These are phyloP conservation scores for Pseudodiploospora longispora DNA, from an alignment of 2,329 filamentous ascomycete species.

Conservation along the genomic window DNA sequence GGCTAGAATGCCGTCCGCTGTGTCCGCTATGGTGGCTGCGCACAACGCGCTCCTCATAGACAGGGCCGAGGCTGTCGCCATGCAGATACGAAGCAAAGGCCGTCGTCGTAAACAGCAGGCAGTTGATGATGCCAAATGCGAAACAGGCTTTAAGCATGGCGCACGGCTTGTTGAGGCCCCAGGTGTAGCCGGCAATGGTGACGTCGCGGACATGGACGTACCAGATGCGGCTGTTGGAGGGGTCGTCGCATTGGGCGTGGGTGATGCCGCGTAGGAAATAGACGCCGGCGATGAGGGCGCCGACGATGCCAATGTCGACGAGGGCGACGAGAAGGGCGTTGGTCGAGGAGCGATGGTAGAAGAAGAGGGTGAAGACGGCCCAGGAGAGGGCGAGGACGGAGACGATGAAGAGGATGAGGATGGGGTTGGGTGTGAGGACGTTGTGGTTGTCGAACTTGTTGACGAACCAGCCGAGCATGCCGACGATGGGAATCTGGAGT, in stretches of 20 bases:
- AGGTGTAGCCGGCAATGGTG: conserved; percentile 41
- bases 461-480: conserved; percentile 61
- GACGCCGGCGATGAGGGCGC: conserved; percentile 55
- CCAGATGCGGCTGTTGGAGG: conserved; percentile 41
- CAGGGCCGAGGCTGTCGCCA: conserved; percentile 43
- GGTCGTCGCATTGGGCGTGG: conserved; percentile 58
- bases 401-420: conserved; percentile 61
- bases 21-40: conserved; percentile 19
- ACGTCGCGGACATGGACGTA: conserved; percentile 55
- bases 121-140: conserved; percentile 85
- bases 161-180: conserved; percentile 66
- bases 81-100: conserved; percentile 58
- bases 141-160: conserved; percentile 87
- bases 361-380: conserved; percentile 58
- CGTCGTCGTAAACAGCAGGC: conserved; percentile 72
- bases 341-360: conserved; percentile 52
- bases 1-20: conserved; percentile 28
- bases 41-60: conserved; percentile 19
- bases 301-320: conserved; percentile 54
- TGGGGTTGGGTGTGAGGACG: conserved; percentile 50
- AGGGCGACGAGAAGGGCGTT: conserved; percentile 55
- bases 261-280: conserved; percentile 52
- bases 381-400: conserved; percentile 55
- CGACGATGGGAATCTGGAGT: conserved; percentile 52
- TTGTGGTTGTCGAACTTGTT: conserved; percentile 50